A percentile compares a stretch with the other conserved stretches of the same genome.
Conservation (phyloP, 768 basidiomycete species). For the Roridomyces roridus region DNA sequence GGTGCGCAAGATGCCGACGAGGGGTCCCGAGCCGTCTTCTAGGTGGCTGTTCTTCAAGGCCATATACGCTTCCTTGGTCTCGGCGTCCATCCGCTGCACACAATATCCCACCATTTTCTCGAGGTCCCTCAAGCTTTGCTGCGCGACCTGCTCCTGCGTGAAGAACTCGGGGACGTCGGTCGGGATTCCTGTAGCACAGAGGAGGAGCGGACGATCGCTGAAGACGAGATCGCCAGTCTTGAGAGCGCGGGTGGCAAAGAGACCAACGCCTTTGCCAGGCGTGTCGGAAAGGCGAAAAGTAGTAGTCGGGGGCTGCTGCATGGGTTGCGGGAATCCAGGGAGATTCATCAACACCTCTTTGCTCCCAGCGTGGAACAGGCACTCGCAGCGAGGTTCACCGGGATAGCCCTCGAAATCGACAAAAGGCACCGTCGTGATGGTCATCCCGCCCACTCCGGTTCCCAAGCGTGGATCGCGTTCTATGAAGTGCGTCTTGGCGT, state of each 20-base stretch:
- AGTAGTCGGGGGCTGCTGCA: constrained; percentile 1
- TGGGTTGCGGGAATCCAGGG: constrained; percentile 25
- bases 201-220: constrained; percentile 44
- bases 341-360: constrained; percentile 9
- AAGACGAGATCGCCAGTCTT: constrained; percentile 39
- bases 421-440: constrained; percentile 5
- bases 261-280: constrained; percentile 33
- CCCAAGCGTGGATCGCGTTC: neutral
- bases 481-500: neutral
- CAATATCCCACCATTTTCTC: constrained; percentile 5
- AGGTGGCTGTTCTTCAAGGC: constrained; percentile 33
- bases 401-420: neutral
- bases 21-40: constrained; percentile 38
- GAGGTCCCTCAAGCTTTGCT: neutral
- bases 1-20: constrained; percentile 34
- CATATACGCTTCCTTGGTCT: constrained; percentile 28
- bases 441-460: neutral
- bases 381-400: constrained; percentile 12
- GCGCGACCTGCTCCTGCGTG: neutral
- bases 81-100: constrained; percentile 29
- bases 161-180: neutral
- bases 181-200: constrained; percentile 5
- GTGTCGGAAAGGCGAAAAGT: constrained; percentile 17
- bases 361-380: constrained; percentile 12
- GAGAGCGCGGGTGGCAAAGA: constrained; percentile 38